These are phyloP conservation scores for Tricholoma flavovirens DNA, from an alignment of 768 basidiomycete genomes.

Conservation along the genomic window DNA sequence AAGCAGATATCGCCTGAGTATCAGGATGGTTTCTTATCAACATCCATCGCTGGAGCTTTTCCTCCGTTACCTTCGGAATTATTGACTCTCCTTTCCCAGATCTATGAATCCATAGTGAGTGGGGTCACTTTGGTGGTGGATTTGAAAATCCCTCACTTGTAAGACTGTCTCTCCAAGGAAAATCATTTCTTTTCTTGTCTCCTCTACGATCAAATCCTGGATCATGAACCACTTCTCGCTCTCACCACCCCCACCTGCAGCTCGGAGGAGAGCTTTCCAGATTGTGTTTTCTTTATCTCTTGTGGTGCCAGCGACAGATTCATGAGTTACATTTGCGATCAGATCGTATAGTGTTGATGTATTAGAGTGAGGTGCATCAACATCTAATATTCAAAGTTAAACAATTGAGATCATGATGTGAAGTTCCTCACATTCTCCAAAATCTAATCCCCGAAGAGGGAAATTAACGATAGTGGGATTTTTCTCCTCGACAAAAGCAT, in stretches of 20 bases:
- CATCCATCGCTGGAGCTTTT: constrained; percentile 21
- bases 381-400: constrained; percentile 46
- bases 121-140: constrained; percentile 10
- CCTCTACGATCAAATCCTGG: constrained; percentile 93
- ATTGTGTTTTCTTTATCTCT: constrained; percentile 86
- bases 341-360: constrained; percentile 82
- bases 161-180: constrained; percentile 95
- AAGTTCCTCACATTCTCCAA: constrained; percentile 73
- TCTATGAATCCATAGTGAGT: constrained; percentile 28
- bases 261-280: constrained; percentile 88
- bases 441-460: constrained; percentile 88
- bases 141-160: constrained; percentile 53
- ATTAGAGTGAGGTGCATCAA: constrained; percentile 61
- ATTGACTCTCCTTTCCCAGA: constrained; percentile 55
- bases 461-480: constrained; percentile 99
- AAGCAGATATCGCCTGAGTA: neutral
- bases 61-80: constrained; percentile 20
- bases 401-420: constrained; percentile 20
- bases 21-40: constrained; percentile 21
- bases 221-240: constrained; percentile 94
- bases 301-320: constrained; percentile 94
- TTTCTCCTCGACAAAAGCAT: constrained; percentile 95
- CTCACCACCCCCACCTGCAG: constrained; percentile 70
- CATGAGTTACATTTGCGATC: constrained; percentile 91
- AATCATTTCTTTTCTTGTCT: constrained; percentile 97